Percentiles rank a stretch among this genome's conserved stretches.
Conservation (phyloP, 352 stramenopile genomes). For the Pythium monospermum region DNA sequence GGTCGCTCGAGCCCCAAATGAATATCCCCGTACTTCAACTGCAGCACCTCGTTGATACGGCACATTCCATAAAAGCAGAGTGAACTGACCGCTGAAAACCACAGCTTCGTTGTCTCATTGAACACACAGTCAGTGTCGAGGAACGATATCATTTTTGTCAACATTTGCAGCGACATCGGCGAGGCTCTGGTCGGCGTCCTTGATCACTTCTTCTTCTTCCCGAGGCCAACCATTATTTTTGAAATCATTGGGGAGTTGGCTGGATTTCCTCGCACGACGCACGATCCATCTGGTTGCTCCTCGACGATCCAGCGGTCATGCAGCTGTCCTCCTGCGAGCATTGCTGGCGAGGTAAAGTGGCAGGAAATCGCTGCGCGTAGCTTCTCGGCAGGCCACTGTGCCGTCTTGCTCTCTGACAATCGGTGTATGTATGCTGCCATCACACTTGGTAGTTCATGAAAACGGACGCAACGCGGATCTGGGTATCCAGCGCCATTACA, state of each 20-base stretch:
- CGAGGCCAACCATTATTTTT: background rate
- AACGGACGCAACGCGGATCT: too few species aligned
- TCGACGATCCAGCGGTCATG: conserved; percentile 2
- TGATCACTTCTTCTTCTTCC: conserved; percentile 3
- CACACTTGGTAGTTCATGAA: too few species aligned
- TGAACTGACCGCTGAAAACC: background rate
- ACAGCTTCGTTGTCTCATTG: conserved; percentile 7
- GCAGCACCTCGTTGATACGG: conserved; percentile 10
- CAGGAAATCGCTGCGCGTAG: too few species aligned
- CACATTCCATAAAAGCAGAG: conserved; percentile 14
- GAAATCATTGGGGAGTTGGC: conserved; percentile 2
- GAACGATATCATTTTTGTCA: background rate
- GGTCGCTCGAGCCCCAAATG: background rate
- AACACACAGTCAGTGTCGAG: background rate
- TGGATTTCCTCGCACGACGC: background rate
- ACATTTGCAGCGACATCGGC: background rate
- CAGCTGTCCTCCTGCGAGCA: too few species aligned
- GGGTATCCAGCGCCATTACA: too few species aligned
- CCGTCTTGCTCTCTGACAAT: too few species aligned
- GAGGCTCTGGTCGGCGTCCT: conserved; percentile 1
- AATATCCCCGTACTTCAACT: conserved; percentile 5
- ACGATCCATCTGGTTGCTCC: background rate
- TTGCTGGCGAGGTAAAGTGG: too few species aligned
- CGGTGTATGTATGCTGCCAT: too few species aligned
- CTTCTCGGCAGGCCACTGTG: too few species aligned